Evolutionary conservation across 2,329 filamentous ascomycete species (phyloP).

Genomic region (Emergomyces africanus): DNA sequence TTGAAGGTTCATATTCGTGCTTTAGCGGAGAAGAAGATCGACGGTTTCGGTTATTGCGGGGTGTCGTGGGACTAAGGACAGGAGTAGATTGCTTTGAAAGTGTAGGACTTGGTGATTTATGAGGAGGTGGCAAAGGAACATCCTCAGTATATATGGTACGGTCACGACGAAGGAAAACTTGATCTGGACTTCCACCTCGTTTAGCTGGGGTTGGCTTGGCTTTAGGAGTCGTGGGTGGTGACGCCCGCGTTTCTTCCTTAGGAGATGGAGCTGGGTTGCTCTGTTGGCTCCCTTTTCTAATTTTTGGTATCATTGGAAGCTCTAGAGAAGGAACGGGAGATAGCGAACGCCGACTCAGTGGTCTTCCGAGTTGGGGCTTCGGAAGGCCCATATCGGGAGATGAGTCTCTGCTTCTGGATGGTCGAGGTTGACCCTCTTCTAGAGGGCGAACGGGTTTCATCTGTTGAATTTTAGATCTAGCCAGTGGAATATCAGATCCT

Average conservation of each 20-base stretch:
- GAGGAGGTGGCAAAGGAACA: slow-evolving; percentile 34
- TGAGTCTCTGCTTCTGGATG: neutral
- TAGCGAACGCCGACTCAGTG: slow-evolving; percentile 23
- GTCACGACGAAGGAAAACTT: slow-evolving; percentile 3
- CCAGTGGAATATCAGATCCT: neutral
- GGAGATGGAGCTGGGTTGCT: slow-evolving; percentile 16
- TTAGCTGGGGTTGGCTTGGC: slow-evolving; percentile 14
- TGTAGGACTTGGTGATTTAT: slow-evolving; percentile 39
- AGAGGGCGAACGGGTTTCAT: neutral
- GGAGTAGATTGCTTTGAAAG: slow-evolving; percentile 25
- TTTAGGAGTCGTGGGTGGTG: slow-evolving; percentile 17
- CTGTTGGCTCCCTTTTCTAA: slow-evolving; percentile 26
- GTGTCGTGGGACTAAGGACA: slow-evolving; percentile 36
- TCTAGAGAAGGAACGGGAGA: slow-evolving; percentile 36
- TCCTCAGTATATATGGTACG: slow-evolving; percentile 17
- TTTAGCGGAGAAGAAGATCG: slow-evolving; percentile 87
- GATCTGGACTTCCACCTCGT: slow-evolving; percentile 17
- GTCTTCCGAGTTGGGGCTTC: slow-evolving; percentile 17
- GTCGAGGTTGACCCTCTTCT: neutral
- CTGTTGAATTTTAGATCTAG: neutral
- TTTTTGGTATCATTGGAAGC: slow-evolving; percentile 32
- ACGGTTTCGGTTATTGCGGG: slow-evolving; percentile 41
- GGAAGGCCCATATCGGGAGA: slow-evolving; percentile 1
- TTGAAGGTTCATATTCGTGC: slow-evolving; percentile 90
- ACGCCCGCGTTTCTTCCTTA: slow-evolving; percentile 5